Base-by-base conservation (phyloP, 2,329 filamentous ascomycete genomes). In the Mollisia scopiformis region DNA sequence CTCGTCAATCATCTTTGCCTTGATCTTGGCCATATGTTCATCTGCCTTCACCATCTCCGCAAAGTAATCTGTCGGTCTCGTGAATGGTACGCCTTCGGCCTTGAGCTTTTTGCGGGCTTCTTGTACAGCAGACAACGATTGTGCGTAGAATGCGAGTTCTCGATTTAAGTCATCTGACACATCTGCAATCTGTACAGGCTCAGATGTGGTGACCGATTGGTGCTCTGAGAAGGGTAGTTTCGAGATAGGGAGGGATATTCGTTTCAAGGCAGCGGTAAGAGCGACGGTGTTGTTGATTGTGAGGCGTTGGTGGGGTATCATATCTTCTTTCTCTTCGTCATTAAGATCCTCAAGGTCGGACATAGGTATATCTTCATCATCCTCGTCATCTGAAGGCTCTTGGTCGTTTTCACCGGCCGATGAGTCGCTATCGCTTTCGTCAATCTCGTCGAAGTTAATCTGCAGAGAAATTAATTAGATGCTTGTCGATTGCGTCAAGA, bases 21-120 rank as follows among this genome's bases (percentile, higher is more conserved):
- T 96, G 75, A 99, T 91, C 83, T 91, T 93, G 75, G 91, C 91
- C 95, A 99, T 99, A 77, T 97, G 95, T 71, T 96, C 94, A 75
- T 99, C 95, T 72, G 89, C 92, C 86, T 98, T 98, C 72, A 97
- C 89, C 93, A 98, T 99, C 82, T 99, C 95, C 47, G 95, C 95
- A 71, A 99, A 99, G 80, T 96, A 99, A 79, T 99, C 95, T 58
- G 86, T 88, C 3, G 95, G 95, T 10, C 95, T 86, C 28, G 92
- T 89, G 78, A 99, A 99, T 6, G 91, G 86, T 0, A 94, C 84
- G 8, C 89, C 89, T 76, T 97, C 94, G 65, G 89, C 88, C 73
- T 91, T 89, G 25, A 99, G 83, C 63, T 88, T 80, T n/a, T 80
- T 76, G 58, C 94, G 89, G 2, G 87, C 95, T 62, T 86, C 79